Conservation (phyloP, 2,329 filamentous ascomycete species). For the Claviceps sp. region DNA sequence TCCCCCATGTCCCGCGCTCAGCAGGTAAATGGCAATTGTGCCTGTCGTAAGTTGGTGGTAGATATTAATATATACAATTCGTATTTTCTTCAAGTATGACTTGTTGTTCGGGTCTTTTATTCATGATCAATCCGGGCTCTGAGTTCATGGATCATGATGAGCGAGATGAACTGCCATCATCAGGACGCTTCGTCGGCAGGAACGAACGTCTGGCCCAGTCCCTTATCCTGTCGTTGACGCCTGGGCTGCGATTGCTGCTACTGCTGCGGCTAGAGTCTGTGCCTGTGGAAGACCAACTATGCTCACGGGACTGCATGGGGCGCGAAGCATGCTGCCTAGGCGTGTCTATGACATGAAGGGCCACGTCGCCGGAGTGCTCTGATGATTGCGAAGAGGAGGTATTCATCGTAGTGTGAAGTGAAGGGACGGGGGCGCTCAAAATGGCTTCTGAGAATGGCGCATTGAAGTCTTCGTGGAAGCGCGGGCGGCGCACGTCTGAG, state of each 20-base stretch:
- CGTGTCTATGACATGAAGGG: not conserved
- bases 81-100: too few relatives aligned
- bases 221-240: slow-evolving; percentile 19
- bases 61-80: too few relatives aligned
- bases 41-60: too few relatives aligned
- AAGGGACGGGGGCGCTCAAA: slow-evolving; percentile 15
- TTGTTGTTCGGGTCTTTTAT: not conserved
- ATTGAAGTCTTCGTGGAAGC: slow-evolving; percentile 25
- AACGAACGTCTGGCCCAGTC: slow-evolving; percentile 23
- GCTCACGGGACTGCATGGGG: slow-evolving; percentile 7
- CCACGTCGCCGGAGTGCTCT: not conserved
- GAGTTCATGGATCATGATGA: not conserved
- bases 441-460: slow-evolving; percentile 24
- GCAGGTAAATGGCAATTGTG: not conserved
- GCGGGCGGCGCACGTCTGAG: slow-evolving; percentile 15
- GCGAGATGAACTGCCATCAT: slow-evolving; percentile 1
- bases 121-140: not conserved
- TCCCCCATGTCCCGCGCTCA: not conserved
- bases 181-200: slow-evolving; percentile 10
- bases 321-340: not conserved
- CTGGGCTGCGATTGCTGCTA: not conserved
- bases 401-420: slow-evolving; percentile 15
- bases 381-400: slow-evolving; percentile 4
- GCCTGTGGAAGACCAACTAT: slow-evolving; percentile 15
- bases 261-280: slow-evolving; percentile 13